A percentile compares a stretch with the other conserved stretches of the same genome.
These are phyloP conservation scores for Pseudogymnoascus sp. DNA, from an alignment of 2,329 filamentous ascomycete species.

Conservation along the genomic window DNA sequence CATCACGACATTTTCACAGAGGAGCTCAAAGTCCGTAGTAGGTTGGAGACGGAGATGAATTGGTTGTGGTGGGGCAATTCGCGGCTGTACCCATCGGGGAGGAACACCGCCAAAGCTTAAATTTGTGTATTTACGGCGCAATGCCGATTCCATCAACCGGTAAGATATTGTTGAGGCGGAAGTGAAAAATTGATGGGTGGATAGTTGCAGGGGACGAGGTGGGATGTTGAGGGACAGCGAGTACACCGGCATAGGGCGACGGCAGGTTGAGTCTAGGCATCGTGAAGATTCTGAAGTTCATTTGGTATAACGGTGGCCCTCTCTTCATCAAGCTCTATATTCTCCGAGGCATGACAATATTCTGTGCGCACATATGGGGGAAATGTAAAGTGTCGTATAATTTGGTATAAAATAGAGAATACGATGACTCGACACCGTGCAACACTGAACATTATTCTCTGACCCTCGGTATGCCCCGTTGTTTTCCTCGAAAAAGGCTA, in stretches of 20 bases:
- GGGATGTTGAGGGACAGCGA: background rate
- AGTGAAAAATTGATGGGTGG: background rate
- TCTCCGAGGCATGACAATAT: background rate
- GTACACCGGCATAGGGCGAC: background rate
- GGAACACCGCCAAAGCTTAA: background rate
- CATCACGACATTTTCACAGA: background rate
- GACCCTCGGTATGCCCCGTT: too few relatives aligned
- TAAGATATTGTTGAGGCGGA: background rate
- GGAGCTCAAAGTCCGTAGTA: background rate
- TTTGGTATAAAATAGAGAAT: too few relatives aligned
- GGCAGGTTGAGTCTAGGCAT: background rate
- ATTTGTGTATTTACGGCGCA: background rate
- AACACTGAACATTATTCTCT: too few relatives aligned
- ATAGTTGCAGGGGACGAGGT: background rate
- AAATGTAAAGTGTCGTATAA: too few relatives aligned
- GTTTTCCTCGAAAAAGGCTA: too few relatives aligned
- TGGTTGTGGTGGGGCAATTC: background rate
- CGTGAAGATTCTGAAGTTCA: background rate
- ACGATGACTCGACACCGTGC: too few relatives aligned
- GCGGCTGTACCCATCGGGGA: background rate
- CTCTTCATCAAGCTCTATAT: background rate
- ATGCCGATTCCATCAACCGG: background rate
- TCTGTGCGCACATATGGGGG: too few relatives aligned
- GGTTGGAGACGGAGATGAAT: background rate
- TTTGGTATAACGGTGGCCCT: background rate